Conservation (phyloP, 805 yeast species). For the Pichia rugopelliculosa region DNA sequence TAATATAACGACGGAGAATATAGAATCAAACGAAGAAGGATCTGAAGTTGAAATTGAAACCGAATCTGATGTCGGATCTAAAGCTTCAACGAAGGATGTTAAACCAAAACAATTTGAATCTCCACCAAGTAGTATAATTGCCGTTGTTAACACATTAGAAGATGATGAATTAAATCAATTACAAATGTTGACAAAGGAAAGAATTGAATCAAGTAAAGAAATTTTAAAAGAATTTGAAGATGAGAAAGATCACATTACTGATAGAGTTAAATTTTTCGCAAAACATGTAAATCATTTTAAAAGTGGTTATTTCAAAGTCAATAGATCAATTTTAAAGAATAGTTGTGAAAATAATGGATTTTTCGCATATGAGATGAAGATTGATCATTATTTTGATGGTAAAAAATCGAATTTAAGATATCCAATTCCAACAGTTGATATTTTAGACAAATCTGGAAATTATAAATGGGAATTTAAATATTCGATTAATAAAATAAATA, state of each 20-base stretch:
- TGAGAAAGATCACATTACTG: slow-evolving; percentile 15
- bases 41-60: neutral
- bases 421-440: slow-evolving; percentile 26
- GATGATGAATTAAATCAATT: slow-evolving; percentile 6
- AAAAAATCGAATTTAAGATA: slow-evolving; percentile 14
- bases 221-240: neutral
- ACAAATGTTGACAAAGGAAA: slow-evolving; percentile 19
- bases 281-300: slow-evolving; percentile 11
- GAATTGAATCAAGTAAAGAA: slow-evolving; percentile 4
- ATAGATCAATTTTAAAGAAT: slow-evolving; percentile 12
- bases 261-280: slow-evolving; percentile 18
- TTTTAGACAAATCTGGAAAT: slow-evolving; percentile 13
- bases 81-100: slow-evolving; percentile 8
- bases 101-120: neutral
- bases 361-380: slow-evolving; percentile 33
- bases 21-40: slow-evolving; percentile 2
- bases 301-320: slow-evolving; percentile 14
- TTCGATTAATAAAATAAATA: slow-evolving; percentile 16
- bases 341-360: slow-evolving; percentile 13
- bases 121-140: slow-evolving; percentile 1
- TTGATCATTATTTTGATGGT: slow-evolving; percentile 32
- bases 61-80: neutral
- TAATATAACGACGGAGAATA: slow-evolving; percentile 3
- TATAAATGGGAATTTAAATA: slow-evolving; percentile 25
- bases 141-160: slow-evolving; percentile 11